Conservation (phyloP, 768 basidiomycete species). For the Suillus paluster region DNA sequence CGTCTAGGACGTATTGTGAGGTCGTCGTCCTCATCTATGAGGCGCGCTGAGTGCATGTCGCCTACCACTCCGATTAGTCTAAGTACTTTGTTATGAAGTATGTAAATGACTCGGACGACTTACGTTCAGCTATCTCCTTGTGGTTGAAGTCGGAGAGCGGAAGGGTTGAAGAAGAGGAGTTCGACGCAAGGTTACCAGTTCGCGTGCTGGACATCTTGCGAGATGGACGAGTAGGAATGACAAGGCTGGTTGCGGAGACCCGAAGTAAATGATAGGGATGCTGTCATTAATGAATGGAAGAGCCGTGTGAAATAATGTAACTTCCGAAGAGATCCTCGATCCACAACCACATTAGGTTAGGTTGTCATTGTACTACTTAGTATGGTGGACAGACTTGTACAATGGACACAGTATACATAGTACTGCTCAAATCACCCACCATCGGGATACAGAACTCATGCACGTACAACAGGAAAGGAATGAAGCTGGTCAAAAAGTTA, state of each 20-base stretch:
- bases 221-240: not conserved
- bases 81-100: not conserved
- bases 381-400: no score
- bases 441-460: not conserved
- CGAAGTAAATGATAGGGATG: not conserved
- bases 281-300: slow-evolving; percentile 2
- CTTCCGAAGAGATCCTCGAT: not conserved
- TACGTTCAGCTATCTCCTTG: not conserved
- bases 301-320: not conserved
- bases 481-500: no score
- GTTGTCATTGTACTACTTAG: no score
- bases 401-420: no score
- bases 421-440: no score
- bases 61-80: not conserved
- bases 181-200: no score
- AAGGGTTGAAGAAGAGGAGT: not conserved
- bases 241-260: not conserved
- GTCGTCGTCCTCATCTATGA: not conserved
- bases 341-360: not conserved
- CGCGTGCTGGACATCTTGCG: not conserved
- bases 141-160: no score
- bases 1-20: not conserved
- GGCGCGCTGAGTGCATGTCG: not conserved
- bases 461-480: not conserved
- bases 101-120: not conserved